Base-by-base conservation (phyloP, 164 flowering plant genomes). In the Magnolia kwangsiensis region DNA sequence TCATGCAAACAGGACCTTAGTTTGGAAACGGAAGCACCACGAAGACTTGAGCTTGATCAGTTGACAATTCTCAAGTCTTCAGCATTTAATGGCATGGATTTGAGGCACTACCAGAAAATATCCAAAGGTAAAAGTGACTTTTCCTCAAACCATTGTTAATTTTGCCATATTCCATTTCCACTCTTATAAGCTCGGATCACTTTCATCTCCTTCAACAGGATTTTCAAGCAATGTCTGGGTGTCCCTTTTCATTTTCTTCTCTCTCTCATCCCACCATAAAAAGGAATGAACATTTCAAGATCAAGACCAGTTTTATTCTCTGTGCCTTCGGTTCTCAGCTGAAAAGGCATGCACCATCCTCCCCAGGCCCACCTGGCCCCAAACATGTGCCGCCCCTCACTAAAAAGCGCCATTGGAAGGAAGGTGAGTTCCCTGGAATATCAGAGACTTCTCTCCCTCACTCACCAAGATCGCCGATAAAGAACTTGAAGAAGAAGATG, bases 401-500 rank as follows among this genome's bases (percentile, higher is more conserved):
- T 31, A 88, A 84, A 68, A 92, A 83, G 85, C 86, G 85, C 67
- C 91, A 78, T 59, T 96, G 99, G 99, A 96, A 90, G 79, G 77
- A 85, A 72, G 99, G 99, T 1, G 95, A 93, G 77, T 92, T 84
- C 78, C 99, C 97, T 0, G 97, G 90, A 3, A 14, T 79, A 2
- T 81, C 89, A 1, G 85, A 82, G 11, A 21, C 81, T 1, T 78
- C 77, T 64, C 16, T 27, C 4, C 74, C 79, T 10, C 59, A 49
- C 3, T 49, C 82, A 14, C 69, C 79, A 63, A 61, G 49, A 1
- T 87, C 74, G 51, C 97, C 94, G 0, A 73, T 91, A 2, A 96
- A 92, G 86, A 94, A 91, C 75, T 14, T 90, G 67, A 92, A 92
- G 89, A 94, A 94, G 90, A 94, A 88, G 75, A 55, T 88, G 37